These are phyloP conservation scores for Solanum ossicruentum DNA, from an alignment of 257 asterid genomes.

Conservation along the genomic window DNA sequence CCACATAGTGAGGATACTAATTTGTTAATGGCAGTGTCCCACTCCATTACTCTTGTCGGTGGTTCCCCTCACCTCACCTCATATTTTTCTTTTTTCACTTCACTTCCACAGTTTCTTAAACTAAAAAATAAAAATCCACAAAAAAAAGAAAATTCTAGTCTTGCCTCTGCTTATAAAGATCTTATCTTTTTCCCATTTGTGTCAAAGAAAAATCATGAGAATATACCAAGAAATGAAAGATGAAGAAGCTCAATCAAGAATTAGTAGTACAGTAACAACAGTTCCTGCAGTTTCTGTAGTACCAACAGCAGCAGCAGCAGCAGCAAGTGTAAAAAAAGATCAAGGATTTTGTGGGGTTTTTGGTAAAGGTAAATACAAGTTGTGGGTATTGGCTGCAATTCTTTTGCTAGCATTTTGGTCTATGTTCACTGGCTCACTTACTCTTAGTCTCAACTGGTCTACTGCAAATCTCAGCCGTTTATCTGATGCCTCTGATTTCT, in stretches of 20 bases:
- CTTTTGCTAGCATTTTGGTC: constrained; percentile 81
- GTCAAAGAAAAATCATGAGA: not conserved
- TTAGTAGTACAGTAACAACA: constrained; percentile 19
- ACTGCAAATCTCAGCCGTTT: constrained; percentile 40
- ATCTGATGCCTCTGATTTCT: constrained; percentile 34
- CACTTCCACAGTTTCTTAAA: not conserved
- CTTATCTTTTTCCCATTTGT: not conserved
- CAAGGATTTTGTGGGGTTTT: constrained; percentile 25
- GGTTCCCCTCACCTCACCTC: not conserved
- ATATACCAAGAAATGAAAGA: constrained; percentile 47
- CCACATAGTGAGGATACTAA: too few relatives aligned
- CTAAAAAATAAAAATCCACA: not conserved
- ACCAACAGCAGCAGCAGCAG: not conserved
- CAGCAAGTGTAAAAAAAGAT: constrained; percentile 34
- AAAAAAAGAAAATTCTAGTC: rapidly evolving
- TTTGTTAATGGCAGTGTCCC: not conserved
- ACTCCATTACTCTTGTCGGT: not conserved
- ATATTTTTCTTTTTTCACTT: not conserved
- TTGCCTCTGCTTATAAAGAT: not conserved
- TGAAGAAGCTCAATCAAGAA: constrained; percentile 41
- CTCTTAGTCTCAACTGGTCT: constrained; percentile 82
- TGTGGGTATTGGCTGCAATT: constrained; percentile 84
- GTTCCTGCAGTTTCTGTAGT: not conserved
- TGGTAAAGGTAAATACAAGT: constrained; percentile 74
- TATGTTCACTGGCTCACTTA: constrained; percentile 83